Percentiles rank a stretch among this genome's conserved stretches.
phyloP scores from a whole-genome alignment of 1,139 yeast genomes.

The Saccharomyces hybrid region DNA sequence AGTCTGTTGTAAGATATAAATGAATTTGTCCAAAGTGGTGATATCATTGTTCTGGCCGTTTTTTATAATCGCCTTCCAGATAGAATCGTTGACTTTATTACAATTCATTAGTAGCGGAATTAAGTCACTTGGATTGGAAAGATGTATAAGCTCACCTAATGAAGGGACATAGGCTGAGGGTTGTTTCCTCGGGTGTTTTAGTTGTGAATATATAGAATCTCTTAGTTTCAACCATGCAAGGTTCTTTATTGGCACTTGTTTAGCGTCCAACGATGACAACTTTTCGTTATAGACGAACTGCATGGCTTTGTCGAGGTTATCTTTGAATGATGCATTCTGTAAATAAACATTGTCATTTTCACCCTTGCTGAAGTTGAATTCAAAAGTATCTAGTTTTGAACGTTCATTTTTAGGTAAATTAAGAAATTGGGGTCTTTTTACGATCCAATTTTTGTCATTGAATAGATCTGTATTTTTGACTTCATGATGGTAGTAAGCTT shows the following conservation, averaged over 20 bases:
- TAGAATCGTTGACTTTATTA: slow-evolving; percentile 7
- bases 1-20: slow-evolving; percentile 14
- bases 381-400: slow-evolving; percentile 2
- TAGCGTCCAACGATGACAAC: slow-evolving; percentile 8
- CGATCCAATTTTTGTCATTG: slow-evolving; percentile 13
- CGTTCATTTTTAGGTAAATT: slow-evolving; percentile 17
- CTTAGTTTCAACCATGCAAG: slow-evolving; percentile 22
- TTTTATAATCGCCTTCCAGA: slow-evolving; percentile 12
- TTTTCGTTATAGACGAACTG: slow-evolving; percentile 15
- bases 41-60: background rate
- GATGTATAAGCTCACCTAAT: slow-evolving; percentile 14
- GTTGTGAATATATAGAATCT: slow-evolving; percentile 19
- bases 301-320: slow-evolving; percentile 14
- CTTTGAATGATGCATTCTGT: slow-evolving; percentile 10
- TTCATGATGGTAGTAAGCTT: background rate
- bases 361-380: slow-evolving; percentile 7
- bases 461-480: slow-evolving; percentile 2
- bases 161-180: slow-evolving; percentile 7
- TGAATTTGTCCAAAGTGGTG: slow-evolving; percentile 12
- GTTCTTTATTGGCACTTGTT: slow-evolving; percentile 9
- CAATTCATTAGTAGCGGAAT: slow-evolving; percentile 14
- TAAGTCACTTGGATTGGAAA: slow-evolving; percentile 13
- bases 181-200: slow-evolving; percentile 7
- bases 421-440: slow-evolving; percentile 12
- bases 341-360: slow-evolving; percentile 10